phyloP scores from a whole-genome alignment of 2,329 filamentous ascomycete genomes.

The Aspergillus viridinutans region DNA sequence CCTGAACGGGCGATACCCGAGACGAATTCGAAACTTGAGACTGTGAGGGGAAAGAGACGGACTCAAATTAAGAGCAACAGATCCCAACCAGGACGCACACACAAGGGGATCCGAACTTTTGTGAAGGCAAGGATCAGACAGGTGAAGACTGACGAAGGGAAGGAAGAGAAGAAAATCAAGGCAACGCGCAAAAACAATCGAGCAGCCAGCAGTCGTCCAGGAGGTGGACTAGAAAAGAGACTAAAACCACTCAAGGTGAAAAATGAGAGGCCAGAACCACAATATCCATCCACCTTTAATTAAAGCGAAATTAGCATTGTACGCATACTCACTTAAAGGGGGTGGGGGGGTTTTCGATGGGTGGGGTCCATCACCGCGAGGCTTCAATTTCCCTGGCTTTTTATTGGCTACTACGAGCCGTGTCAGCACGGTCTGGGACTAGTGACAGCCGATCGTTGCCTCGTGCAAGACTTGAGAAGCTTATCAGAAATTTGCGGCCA shows the following conservation, averaged over 20 bases:
- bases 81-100: background rate
- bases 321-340: slow-evolving; percentile 1
- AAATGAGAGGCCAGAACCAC: background rate
- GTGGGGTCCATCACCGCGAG: background rate
- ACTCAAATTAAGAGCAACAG: background rate
- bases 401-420: slow-evolving; percentile 6
- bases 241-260: no score
- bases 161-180: background rate
- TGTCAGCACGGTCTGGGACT: slow-evolving; percentile 16
- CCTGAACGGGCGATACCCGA: background rate
- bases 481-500: slow-evolving; percentile 11
- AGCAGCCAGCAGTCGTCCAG: no score
- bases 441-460: slow-evolving; percentile 15
- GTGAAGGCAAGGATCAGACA: background rate
- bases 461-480: slow-evolving; percentile 18
- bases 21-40: background rate
- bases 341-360: background rate
- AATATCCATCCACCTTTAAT: background rate
- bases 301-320: background rate
- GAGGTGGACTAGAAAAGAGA: no score
- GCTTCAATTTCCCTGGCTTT: background rate
- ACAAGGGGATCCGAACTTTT: background rate
- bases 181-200: background rate
- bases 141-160: background rate
- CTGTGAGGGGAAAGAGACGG: background rate